phyloP scores from a whole-genome alignment of 2,329 filamentous ascomycete genomes.

The Immersiporthe knoxdaviesiana region DNA sequence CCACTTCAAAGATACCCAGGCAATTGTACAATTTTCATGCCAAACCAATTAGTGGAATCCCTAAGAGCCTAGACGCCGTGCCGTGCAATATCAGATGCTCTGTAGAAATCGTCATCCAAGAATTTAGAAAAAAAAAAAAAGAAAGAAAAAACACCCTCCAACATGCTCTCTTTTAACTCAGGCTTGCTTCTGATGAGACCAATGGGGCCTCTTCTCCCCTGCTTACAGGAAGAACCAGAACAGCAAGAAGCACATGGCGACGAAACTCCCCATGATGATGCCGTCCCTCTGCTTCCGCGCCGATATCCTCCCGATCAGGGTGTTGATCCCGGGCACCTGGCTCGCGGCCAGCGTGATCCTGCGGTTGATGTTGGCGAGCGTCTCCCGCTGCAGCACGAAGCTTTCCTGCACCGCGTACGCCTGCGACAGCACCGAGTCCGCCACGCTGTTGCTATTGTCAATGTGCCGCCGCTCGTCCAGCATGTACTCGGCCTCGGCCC shows the following conservation, averaged over 20 bases:
- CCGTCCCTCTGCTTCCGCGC: constrained; percentile 94
- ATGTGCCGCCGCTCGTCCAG: constrained; percentile 83
- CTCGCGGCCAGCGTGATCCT: constrained; percentile 87
- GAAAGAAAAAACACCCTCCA: not conserved
- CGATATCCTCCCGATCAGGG: constrained; percentile 88
- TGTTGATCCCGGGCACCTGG: constrained; percentile 91
- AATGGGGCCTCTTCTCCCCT: not conserved
- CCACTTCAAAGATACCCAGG: constrained; percentile 25
- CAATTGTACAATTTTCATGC: constrained; percentile 28
- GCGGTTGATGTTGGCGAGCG: constrained; percentile 83
- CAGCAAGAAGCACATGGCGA: constrained; percentile 88
- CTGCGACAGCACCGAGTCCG: constrained; percentile 89
- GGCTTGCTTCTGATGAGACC: not conserved
- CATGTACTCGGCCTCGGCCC: constrained; percentile 95
- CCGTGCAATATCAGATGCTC: constrained; percentile 19
- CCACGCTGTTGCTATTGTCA: constrained; percentile 86
- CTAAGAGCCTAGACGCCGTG: constrained; percentile 25
- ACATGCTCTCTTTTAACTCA: not conserved
- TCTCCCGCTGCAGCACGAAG: constrained; percentile 86
- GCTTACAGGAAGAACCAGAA: constrained; percentile 74
- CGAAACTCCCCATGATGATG: constrained; percentile 88
- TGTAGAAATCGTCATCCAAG: constrained; percentile 12
- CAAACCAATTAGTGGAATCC: constrained; percentile 1
- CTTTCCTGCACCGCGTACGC: constrained; percentile 96
- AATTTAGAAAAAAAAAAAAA: too few species aligned